Evolutionary conservation across 345 rosid genomes (phyloP).

Genomic region (Boechera retrofracta): DNA sequence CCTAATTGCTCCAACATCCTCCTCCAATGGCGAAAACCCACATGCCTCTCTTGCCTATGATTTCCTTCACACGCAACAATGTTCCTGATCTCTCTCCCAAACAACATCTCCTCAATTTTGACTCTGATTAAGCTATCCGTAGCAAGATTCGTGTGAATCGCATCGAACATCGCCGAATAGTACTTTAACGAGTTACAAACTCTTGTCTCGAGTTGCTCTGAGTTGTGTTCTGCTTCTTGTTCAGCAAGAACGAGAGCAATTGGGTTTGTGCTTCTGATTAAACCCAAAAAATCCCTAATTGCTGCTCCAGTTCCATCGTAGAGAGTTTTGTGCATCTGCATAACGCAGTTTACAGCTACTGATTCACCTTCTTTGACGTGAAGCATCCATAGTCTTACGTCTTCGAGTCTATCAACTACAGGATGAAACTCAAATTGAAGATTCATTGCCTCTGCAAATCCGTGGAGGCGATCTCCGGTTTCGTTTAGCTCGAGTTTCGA

Average conservation of each 20-base stretch:
- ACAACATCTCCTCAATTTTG: conserved; percentile 86
- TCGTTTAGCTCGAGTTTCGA: conserved; percentile 90
- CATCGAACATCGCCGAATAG: conserved; percentile 84
- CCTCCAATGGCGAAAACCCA: conserved; percentile 69
- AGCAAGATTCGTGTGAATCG: conserved; percentile 63
- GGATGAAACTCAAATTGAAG: conserved; percentile 94
- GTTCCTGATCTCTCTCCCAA: conserved; percentile 79
- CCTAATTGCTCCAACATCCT: conserved; percentile 84
- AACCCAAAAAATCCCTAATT: conserved; percentile 74
- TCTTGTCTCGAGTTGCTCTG: conserved; percentile 58
- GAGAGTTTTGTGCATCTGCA: conserved; percentile 90
- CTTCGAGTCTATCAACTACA: conserved; percentile 92
- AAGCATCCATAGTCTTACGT: conserved; percentile 99
- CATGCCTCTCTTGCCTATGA: conserved; percentile 82
- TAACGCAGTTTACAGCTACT: conserved; percentile 80
- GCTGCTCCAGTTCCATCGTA: conserved; percentile 71
- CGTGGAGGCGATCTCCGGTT: conserved; percentile 85
- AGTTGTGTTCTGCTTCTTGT: conserved; percentile 80
- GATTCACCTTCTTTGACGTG: conserved; percentile 90
- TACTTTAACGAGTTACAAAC: conserved; percentile 74
- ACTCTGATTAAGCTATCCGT: conserved; percentile 67
- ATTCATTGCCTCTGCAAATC: conserved; percentile 81
- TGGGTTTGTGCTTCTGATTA: conserved; percentile 88
- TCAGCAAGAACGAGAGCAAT: conserved; percentile 68
- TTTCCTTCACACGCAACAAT: conserved; percentile 93